Evolutionary conservation across 73 alveolate genomes (phyloP).

Genomic region (Blepharisma japonicum): DNA sequence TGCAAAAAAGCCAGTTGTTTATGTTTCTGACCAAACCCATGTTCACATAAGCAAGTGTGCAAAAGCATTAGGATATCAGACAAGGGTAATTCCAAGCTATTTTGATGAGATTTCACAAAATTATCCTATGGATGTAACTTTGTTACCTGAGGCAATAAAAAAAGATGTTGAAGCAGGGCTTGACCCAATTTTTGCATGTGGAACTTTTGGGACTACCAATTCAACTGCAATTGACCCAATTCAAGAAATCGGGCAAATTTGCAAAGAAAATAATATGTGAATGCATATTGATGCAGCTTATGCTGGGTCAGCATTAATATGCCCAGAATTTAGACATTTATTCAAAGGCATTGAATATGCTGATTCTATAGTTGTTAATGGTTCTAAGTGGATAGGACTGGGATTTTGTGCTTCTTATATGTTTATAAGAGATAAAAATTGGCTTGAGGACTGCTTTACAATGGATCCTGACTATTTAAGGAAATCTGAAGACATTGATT

Average conservation of each 20-base stretch:
- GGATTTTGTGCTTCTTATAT: constrained; percentile 2
- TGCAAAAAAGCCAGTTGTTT: background rate
- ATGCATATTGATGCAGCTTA: constrained; percentile 40
- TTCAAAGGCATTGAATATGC: constrained; percentile 20
- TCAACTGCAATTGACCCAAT: constrained; percentile 28
- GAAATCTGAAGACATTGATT: constrained; percentile 16
- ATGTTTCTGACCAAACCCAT: constrained; percentile 36
- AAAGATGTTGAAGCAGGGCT: constrained; percentile 20
- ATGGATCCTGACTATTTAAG: background rate
- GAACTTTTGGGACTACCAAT: constrained; percentile 30
- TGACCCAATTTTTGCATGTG: constrained; percentile 27
- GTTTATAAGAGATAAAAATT: background rate
- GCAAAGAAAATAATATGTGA: constrained; percentile 25
- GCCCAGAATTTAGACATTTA: constrained; percentile 22
- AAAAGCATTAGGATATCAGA: background rate
- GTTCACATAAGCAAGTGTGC: background rate
- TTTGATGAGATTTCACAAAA: background rate
- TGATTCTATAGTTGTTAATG: constrained; percentile 27
- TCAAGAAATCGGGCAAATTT: background rate
- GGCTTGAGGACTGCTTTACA: background rate
- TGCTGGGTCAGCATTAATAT: constrained; percentile 14
- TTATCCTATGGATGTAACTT: constrained; percentile 14
- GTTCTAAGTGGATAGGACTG: background rate
- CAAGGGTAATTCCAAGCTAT: constrained; percentile 14
- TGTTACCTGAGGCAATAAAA: background rate